Base-by-base conservation (phyloP, 495 filamentous ascomycete species). In the Tuber calosporum region DNA sequence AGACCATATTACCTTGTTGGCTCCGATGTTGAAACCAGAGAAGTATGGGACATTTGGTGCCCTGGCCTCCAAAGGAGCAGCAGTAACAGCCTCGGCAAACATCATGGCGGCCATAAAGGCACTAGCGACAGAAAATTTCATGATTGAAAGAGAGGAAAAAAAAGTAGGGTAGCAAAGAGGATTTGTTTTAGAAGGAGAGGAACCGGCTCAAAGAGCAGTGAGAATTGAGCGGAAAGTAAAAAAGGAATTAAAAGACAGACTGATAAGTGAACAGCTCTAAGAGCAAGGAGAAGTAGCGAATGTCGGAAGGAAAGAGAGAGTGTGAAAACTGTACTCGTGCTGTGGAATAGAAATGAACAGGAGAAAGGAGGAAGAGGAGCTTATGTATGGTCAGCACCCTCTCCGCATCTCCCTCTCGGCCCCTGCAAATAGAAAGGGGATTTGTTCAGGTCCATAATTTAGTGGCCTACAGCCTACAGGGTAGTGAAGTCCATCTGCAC, bases 21-120 rank as follows among this genome's bases (percentile, higher is more conserved):
- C 82, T 79, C 91, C 93, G 79, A 93, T 92, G 87, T 95, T 96
- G 87, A 96, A 96, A 75, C 93, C 93, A 77, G 90, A 85, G 78
- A 82, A 85, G 74, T 84, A 86, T 70, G 82, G 75, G 70, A 87
- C 86, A 73, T 85, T 80, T 40, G 85, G 76, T 69, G 83, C 53
- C 30, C 73, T n/a, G 38, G 72, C 42, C 9, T 71, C 58, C 37
- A 83, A 81, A 66, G 86, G 74, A 53, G 83, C 82, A 74, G 86
- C 80, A 66, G 86, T 85, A 36, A 87, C 81, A 42, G 83, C 83
- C 71, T 86, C 77, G 69, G 85, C 75, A 66, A 82, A 82, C 48
- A 83, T 79, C 62, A 84, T 76, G 68, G 83, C 82, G 43, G 83
- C 80, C 53, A 84, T 76, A 70, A 82, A 79, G 77, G 85, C 82